Evolutionary conservation across 2,329 filamentous ascomycete species (phyloP).

Genomic region (Didymella glomerata): DNA sequence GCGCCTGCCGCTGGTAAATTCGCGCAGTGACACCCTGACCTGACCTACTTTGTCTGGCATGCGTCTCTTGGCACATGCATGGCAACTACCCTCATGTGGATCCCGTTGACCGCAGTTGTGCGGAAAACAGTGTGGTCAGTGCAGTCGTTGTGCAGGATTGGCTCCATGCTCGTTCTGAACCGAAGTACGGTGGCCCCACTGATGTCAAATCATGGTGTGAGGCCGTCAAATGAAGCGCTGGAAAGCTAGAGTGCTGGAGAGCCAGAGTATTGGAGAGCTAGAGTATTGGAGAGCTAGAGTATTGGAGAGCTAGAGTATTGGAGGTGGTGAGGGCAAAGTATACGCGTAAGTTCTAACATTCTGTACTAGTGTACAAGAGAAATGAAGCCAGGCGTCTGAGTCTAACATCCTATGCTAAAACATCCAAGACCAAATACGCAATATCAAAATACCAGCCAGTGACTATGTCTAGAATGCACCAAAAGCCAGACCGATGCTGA

Average conservation of each 20-base stretch:
- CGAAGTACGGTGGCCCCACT: background rate
- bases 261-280: background rate
- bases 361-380: background rate
- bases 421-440: background rate
- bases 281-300: background rate
- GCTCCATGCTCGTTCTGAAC: background rate
- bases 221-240: background rate
- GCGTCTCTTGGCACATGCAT: slow-evolving; percentile 26
- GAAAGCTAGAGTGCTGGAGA: background rate
- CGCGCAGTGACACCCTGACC: slow-evolving; percentile 25
- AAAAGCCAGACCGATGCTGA: slow-evolving; percentile 2
- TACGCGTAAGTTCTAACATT: background rate
- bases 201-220: slow-evolving; percentile 2
- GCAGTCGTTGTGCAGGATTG: slow-evolving; percentile 23
- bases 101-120: slow-evolving; percentile 28
- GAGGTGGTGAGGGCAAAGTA: background rate
- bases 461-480: background rate
- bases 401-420: background rate
- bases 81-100: slow-evolving; percentile 28
- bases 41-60: slow-evolving; percentile 22
- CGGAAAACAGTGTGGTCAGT: slow-evolving; percentile 35
- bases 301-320: background rate
- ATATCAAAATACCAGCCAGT: slow-evolving; percentile 1
- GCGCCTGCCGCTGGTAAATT: slow-evolving; percentile 30
- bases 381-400: background rate